These are phyloP conservation scores for Schwanniomyces etchellsii DNA, from an alignment of 1,139 yeast genomes.

Conservation along the genomic window DNA sequence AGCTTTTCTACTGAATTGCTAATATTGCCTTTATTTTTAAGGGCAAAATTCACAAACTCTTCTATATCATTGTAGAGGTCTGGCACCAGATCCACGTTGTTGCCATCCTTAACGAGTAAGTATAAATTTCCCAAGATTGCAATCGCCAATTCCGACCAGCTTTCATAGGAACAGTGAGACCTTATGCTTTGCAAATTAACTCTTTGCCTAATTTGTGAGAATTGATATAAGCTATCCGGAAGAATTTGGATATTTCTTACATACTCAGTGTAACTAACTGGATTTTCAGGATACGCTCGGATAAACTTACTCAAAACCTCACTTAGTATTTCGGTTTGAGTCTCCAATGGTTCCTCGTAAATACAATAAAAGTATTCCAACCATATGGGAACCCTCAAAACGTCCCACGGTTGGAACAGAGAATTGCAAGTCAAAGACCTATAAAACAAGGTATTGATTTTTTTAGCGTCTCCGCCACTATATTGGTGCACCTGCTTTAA, in stretches of 20 bases:
- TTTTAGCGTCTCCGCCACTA: conserved; percentile 8
- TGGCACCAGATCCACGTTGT: conserved; percentile 7
- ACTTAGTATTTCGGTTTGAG: conserved; percentile 7
- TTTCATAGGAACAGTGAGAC: conserved; percentile 19
- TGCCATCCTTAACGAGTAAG: conserved; percentile 7
- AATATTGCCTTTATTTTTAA: conserved; percentile 22
- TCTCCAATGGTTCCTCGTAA: conserved; percentile 11
- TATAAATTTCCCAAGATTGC: conserved; percentile 20
- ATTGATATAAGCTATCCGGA: conserved; percentile 8
- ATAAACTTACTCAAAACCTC: conserved; percentile 15
- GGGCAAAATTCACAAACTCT: conserved; percentile 15
- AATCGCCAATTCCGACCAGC: conserved; percentile 32
- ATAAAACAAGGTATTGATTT: conserved; percentile 16
- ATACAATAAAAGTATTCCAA: conserved; percentile 19
- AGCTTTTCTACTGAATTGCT: conserved; percentile 41
- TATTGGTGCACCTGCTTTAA: conserved; percentile 22
- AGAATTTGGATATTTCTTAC: conserved; percentile 16
- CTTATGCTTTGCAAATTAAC: conserved; percentile 12
- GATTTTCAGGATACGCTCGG: conserved; percentile 16
- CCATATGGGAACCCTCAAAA: conserved; percentile 25
- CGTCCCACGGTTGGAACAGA: conserved; percentile 1
- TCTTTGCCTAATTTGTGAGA: conserved; percentile 8
- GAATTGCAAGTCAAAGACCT: conserved; percentile 13
- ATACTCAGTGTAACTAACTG: conserved; percentile 25
- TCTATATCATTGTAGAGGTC: conserved; percentile 9